Base-by-base conservation (phyloP, 2,329 filamentous ascomycete genomes). In the Ascocoryne sarcoides region DNA sequence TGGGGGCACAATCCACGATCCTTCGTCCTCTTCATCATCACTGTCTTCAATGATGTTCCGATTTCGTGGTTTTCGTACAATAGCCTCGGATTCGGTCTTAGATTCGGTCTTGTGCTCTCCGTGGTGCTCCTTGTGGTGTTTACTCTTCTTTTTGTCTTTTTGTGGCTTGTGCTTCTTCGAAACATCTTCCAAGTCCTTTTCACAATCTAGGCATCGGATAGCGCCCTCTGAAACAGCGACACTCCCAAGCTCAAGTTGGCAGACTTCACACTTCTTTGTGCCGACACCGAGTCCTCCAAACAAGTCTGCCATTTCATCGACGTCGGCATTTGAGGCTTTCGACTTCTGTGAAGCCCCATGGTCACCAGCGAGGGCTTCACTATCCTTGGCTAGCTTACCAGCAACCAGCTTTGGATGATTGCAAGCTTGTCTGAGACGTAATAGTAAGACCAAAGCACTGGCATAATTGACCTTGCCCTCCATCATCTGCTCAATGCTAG, bases 361-460 rank as follows among this genome's bases (percentile, higher is more conserved):
- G 21, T 76, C 83, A 1, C 79, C 82, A 1, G 79, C 73, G 40
- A 95, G 65, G 2, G 86, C 85, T 55, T 96, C 92, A 53, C 82
- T 87, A 59, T 98, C 92, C 49, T 85, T 85, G 40, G 82, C 82
- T 42, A 95, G 70, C 56, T 93, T 90, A 48, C 81, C 82, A 49
- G 86, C 85, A 10, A 95, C 82, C 33, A 98, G 70, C 50, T 87
- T 82, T 0, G 89, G 88, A 59, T 98, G 92, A 57, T 98, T 95
- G 62, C 92, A 98, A 15, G 88, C 85, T 61, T 98, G 92, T 44
- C 92, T 76, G 45, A 98, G 69, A 29, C 92, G 81, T 41, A 98
- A 68, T n/a, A 98, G 75, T 45, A 98, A 68, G 10, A 95, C 89
- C 57, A 98, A 76, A 14, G 92, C 92, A 54, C 88, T 93, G 43